Conservation (phyloP, 169 alveolate species). For the Eimeria nieschulzi region DNA sequence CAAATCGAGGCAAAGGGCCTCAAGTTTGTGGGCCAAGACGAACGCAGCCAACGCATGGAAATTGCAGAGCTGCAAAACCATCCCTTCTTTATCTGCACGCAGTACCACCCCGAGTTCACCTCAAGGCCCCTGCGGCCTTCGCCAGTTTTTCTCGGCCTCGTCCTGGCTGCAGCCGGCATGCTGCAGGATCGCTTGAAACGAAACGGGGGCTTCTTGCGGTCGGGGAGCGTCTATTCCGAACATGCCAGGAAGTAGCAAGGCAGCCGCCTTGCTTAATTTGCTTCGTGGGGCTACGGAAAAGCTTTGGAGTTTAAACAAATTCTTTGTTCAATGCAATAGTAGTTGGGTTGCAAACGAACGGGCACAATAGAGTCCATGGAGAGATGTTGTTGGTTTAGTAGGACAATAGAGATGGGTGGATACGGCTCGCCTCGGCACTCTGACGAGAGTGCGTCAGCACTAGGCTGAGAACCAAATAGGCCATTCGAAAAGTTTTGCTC, state of each 20-base stretch:
- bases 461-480: too few relatives aligned
- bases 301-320: too few relatives aligned
- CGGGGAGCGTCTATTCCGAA: constrained; percentile 42
- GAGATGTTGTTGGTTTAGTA: too few relatives aligned
- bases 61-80: constrained; percentile 83
- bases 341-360: too few relatives aligned
- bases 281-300: too few relatives aligned
- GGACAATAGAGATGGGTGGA: too few relatives aligned
- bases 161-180: constrained; percentile 76
- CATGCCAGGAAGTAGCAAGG: background rate
- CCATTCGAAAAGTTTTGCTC: too few relatives aligned
- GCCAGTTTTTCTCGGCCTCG: constrained; percentile 78
- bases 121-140: constrained; percentile 78
- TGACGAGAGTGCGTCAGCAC: too few relatives aligned
- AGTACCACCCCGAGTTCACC: constrained; percentile 96
- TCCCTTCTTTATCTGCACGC: constrained; percentile 94
- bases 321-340: too few relatives aligned
- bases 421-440: too few relatives aligned
- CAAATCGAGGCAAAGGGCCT: constrained; percentile 89
- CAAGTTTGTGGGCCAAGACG: constrained; percentile 92
- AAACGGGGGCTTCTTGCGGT: constrained; percentile 32
- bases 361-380: too few relatives aligned
- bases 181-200: constrained; percentile 62
- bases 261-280: background rate
- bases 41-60: constrained; percentile 91